phyloP scores from a whole-genome alignment of 106 monocot species.

The Ottelia alismoides region DNA sequence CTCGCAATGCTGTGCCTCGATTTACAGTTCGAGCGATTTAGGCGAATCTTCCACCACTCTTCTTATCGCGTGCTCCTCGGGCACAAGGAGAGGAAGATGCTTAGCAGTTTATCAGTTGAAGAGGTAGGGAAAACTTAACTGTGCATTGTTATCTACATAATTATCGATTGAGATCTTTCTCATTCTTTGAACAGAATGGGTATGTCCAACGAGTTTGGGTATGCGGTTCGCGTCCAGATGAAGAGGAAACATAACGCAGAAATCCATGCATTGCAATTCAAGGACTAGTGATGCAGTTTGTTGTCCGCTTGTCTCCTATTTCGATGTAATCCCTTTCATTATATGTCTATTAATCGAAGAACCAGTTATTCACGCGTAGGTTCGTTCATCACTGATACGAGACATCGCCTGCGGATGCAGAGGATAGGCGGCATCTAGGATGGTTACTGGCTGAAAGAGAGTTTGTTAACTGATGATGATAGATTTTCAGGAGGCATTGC shows the following conservation, averaged over 20 bases:
- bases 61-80: too few species aligned
- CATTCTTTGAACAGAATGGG: conserved; percentile 25
- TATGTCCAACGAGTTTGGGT: too few species aligned
- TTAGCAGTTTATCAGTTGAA: conserved; percentile 70
- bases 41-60: too few species aligned
- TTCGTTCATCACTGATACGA: background rate
- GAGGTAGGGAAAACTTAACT: conserved; percentile 34
- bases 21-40: too few species aligned
- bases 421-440: conserved; percentile 78
- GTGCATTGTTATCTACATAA: too few species aligned
- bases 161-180: too few species aligned
- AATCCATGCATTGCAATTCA: conserved; percentile 50
- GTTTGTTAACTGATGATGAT: conserved; percentile 59
- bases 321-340: too few species aligned
- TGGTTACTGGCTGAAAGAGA: conserved; percentile 90
- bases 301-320: too few species aligned
- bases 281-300: background rate
- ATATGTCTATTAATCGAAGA: too few species aligned
- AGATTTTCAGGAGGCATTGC: too few species aligned
- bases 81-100: conserved; percentile 58
- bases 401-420: conserved; percentile 18
- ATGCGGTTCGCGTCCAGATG: conserved; percentile 71
- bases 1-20: too few species aligned
- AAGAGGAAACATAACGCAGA: conserved; percentile 66
- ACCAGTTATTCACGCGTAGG: background rate